A percentile compares a stretch with the other conserved stretches of the same genome.
These are phyloP conservation scores for Leccinum fuscescens DNA, from an alignment of 1,284 basidiomycete species.

Conservation along the genomic window DNA sequence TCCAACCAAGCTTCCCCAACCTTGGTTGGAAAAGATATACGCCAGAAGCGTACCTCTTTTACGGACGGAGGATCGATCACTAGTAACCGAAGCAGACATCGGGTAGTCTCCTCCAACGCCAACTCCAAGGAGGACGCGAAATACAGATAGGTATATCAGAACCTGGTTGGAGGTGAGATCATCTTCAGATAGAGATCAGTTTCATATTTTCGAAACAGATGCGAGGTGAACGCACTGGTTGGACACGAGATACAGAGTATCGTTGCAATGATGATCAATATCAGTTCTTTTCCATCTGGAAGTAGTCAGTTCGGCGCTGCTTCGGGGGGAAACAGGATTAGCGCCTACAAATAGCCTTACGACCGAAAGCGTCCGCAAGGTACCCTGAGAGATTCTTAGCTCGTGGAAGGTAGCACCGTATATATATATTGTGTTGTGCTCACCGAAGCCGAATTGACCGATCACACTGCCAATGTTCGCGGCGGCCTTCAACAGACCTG, in stretches of 20 bases:
- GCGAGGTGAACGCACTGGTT: slow-evolving; percentile 36
- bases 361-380: slow-evolving; percentile 65
- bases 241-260: slow-evolving; percentile 55
- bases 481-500: slow-evolving; percentile 66
- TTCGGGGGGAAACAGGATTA: not conserved
- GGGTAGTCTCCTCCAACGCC: slow-evolving; percentile 86
- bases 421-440: slow-evolving; percentile 1
- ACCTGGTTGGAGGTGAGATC: slow-evolving; percentile 43
- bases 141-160: slow-evolving; percentile 62
- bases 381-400: slow-evolving; percentile 34
- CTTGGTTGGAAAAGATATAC: slow-evolving; percentile 76
- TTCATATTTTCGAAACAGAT: not conserved
- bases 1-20: slow-evolving; percentile 68
- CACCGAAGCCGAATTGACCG: slow-evolving; percentile 70
- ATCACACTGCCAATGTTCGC: slow-evolving; percentile 76
- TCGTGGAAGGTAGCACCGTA: slow-evolving; percentile 9
- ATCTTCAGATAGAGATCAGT: slow-evolving; percentile 24
- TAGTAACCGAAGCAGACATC: slow-evolving; percentile 69
- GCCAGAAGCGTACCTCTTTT: slow-evolving; percentile 73
- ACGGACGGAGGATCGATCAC: slow-evolving; percentile 66
- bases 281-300: slow-evolving; percentile 73
- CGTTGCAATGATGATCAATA: slow-evolving; percentile 73
- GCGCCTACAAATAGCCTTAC: slow-evolving; percentile 60
- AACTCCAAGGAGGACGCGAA: slow-evolving; percentile 70
- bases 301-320: slow-evolving; percentile 10